Percentiles rank a stretch among this genome's conserved stretches.
Conservation (phyloP, 768 basidiomycete genomes). For the Rhodotorula toruloides region DNA sequence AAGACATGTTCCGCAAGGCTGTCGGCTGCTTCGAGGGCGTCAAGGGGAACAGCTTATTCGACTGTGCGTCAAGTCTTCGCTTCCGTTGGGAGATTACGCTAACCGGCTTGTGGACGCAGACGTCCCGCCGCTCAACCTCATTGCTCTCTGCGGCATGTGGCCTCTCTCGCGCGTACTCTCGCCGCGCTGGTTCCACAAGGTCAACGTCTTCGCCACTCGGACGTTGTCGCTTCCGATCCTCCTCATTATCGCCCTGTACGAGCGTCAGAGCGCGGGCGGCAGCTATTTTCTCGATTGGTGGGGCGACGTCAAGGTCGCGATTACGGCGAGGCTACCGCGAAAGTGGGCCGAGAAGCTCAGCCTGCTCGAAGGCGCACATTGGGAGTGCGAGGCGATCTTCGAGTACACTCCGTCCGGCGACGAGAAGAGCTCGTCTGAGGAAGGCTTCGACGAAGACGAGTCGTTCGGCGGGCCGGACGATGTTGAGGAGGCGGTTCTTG, state of each 20-base stretch:
- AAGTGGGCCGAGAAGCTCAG: constrained; percentile 29
- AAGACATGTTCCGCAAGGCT: constrained; percentile 93
- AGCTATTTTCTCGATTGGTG: constrained; percentile 1
- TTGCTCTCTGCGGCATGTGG: constrained; percentile 79
- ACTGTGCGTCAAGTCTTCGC: constrained; percentile 31
- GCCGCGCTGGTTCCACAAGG: constrained; percentile 96
- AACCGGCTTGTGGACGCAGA: constrained; percentile 46
- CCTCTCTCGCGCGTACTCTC: constrained; percentile 79
- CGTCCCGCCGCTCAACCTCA: constrained; percentile 82
- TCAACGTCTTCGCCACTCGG: constrained; percentile 35
- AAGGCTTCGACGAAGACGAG: constrained; percentile 9
- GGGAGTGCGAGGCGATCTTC: constrained; percentile 40
- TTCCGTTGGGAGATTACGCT: not conserved
- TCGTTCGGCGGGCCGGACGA: constrained; percentile 14
- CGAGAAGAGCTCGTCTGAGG: constrained; percentile 28
- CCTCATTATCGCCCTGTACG: constrained; percentile 38
- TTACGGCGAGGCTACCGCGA: constrained; percentile 17
- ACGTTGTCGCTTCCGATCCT: constrained; percentile 37
- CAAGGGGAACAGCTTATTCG: constrained; percentile 42
- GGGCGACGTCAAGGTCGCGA: not conserved
- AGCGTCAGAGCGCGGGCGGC: constrained; percentile 22
- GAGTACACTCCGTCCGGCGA: constrained; percentile 32
- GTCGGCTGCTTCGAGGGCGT: constrained; percentile 88
- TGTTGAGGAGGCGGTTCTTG: constrained; percentile 12
- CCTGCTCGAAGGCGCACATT: constrained; percentile 37